Evolutionary conservation across 179 eudicot species (phyloP).

Genomic region (Sideroxylon spinosum): DNA sequence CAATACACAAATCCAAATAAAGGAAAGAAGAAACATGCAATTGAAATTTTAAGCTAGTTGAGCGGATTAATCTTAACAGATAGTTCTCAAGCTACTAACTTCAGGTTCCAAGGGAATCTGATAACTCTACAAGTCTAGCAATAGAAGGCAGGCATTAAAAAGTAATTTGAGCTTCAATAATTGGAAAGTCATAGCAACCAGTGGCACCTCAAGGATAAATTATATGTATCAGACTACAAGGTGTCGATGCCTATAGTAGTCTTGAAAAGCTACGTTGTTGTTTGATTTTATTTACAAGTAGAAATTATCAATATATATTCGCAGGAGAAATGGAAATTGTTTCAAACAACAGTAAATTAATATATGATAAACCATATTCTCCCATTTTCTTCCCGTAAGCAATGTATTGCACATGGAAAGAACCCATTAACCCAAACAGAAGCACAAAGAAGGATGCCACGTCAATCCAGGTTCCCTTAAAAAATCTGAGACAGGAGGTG

Average conservation of each 20-base stretch:
- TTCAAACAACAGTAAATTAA: too few relatives aligned
- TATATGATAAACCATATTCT: too few relatives aligned
- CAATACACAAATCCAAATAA: not conserved
- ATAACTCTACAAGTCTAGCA: not conserved
- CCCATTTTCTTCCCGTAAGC: too few relatives aligned
- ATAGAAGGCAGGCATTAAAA: conserved; percentile 5
- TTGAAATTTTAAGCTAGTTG: not conserved
- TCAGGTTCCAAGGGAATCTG: not conserved
- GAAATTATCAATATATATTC: too few relatives aligned
- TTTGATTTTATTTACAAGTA: not conserved
- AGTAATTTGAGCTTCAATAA: not conserved
- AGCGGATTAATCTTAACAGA: not conserved
- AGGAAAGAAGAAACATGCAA: conserved; percentile 5
- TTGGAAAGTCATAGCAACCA: not conserved
- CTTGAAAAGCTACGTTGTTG: not conserved
- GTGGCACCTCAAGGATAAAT: not conserved
- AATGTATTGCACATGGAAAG: too few relatives aligned
- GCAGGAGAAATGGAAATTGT: too few relatives aligned
- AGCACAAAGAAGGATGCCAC: conserved; percentile 33
- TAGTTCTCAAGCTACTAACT: not conserved
- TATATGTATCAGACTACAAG: not conserved
- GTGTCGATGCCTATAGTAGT: not conserved
- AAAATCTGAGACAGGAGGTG: conserved; percentile 43
- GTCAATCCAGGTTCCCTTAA: conserved; percentile 73
- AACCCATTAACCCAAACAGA: too few relatives aligned